Conservation (phyloP, 2,329 filamentous ascomycete genomes). For the Exserohilum turcica region DNA sequence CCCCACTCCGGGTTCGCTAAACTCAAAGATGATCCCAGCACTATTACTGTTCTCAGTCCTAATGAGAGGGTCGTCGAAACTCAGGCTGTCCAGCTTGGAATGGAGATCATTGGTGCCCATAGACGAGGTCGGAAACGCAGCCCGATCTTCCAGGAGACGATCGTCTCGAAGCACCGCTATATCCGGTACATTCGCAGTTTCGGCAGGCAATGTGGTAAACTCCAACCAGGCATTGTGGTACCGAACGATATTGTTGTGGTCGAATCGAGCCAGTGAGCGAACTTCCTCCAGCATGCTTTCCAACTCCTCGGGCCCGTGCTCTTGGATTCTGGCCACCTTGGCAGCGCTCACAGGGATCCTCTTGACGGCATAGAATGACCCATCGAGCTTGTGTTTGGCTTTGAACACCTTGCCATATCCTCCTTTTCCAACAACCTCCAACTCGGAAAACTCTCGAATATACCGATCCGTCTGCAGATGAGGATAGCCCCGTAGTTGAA, state of each 20-base stretch:
- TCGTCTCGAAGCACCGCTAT: constrained; percentile 21
- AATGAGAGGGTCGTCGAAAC: constrained; percentile 25
- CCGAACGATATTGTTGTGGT: constrained; percentile 69
- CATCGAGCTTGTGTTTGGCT: constrained; percentile 65
- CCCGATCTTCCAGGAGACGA: constrained; percentile 32
- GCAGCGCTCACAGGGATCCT: constrained; percentile 64
- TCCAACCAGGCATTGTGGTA: constrained; percentile 72
- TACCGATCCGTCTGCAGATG: constrained; percentile 42
- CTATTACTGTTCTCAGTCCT: constrained; percentile 18
- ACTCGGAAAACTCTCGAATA: constrained; percentile 40
- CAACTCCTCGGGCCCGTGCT: constrained; percentile 58
- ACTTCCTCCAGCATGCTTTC: constrained; percentile 65
- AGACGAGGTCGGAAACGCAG: constrained; percentile 18
- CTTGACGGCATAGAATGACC: constrained; percentile 68
- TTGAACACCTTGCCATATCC: constrained; percentile 70
- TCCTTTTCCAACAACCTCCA: constrained; percentile 65
- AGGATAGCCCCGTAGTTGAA: constrained; percentile 35
- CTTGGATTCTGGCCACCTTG: constrained; percentile 58
- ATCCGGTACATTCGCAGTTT: constrained; percentile 9
- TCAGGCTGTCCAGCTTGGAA: constrained; percentile 20
- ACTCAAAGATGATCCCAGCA: constrained; percentile 38
- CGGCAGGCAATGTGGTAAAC: constrained; percentile 31
- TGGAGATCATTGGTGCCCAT: constrained; percentile 18
- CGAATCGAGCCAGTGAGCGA: constrained; percentile 64
- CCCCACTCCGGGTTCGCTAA: constrained; percentile 27